Evolutionary conservation across 306 rosid species (phyloP), one percentile per base, ranked within the genome.

Genomic region (Acacia acuminata): DNA sequence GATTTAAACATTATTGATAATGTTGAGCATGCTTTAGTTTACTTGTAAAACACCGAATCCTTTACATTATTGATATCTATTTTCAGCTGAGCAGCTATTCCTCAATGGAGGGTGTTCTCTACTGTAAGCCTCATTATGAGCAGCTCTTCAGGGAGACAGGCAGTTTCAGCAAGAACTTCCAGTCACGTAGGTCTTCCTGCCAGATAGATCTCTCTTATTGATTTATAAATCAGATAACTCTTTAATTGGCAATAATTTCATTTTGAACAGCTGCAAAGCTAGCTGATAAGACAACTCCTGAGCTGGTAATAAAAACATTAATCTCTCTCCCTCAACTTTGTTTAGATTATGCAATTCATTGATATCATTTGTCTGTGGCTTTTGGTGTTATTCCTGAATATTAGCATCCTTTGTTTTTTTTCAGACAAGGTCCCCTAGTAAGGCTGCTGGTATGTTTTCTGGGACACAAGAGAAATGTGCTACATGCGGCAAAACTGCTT

Each of bases 401-500:
- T 76, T 77, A 32, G 36, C 77, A 79, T 71, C 66, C 56, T 82
- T 76, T 36, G 67, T 75, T 69, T 79, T 51, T 51, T 88, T 86
- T 53, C 89, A 93, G 97, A 91, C 96, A 80, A 91, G 92, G 67
- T 90, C 93, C 43, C 96, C 96, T 22, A 93, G 97, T 86, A 93
- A 91, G 90, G 94, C 96, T 84, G 97, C 97, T 2, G 61, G 94
- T 79, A 88, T 93, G 97, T 93, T 93, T 84, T 93, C 96, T 75
- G 97, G 97, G 76, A 93, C 96, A 20, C 96, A 89, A 87, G 97
- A 93, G 70, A 93, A 91, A 84, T 93, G 96, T 64, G 89, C 94
- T 32, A 88, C 97, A 48, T 91, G 97, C 53, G 92, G 89, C 30
- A 93, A 93, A 88, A 93, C 93, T 30, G 97, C 92, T 43, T 93